phyloP scores from a whole-genome alignment of 306 rosid species.

The Trifolium dubium region DNA sequence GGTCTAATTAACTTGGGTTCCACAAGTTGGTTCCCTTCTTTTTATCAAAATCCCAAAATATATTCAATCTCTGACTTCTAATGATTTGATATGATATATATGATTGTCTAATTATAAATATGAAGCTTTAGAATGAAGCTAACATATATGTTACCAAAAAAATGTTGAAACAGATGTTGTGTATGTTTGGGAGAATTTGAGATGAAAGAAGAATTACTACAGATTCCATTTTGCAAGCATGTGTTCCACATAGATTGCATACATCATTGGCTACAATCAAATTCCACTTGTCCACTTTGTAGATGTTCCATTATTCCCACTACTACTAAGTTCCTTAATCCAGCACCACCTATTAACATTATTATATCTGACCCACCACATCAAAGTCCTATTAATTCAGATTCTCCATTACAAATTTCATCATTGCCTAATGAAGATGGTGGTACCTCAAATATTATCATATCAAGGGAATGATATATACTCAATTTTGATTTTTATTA shows the following conservation, averaged over 20 bases:
- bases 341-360: slow-evolving; percentile 34
- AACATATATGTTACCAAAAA: not conserved
- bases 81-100: not conserved
- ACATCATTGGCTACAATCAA: slow-evolving; percentile 77
- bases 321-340: slow-evolving; percentile 40
- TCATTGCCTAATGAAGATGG: slow-evolving; percentile 26
- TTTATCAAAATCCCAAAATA: not conserved
- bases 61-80: not conserved
- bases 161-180: slow-evolving; percentile 63
- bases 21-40: not conserved
- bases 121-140: slow-evolving; percentile 20
- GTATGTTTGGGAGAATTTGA: slow-evolving; percentile 89
- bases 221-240: slow-evolving; percentile 78
- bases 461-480: slow-evolving; percentile 25
- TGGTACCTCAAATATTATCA: slow-evolving; percentile 34
- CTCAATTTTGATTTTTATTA: not conserved
- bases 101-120: not conserved
- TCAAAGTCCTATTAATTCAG: slow-evolving; percentile 30
- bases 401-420: slow-evolving; percentile 32
- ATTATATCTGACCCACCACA: slow-evolving; percentile 41
- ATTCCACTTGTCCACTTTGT: slow-evolving; percentile 90
- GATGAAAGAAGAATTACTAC: slow-evolving; percentile 75
- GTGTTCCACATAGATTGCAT: slow-evolving; percentile 88
- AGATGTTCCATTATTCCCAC: slow-evolving; percentile 73
- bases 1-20: slow-evolving; percentile 4